Evolutionary conservation across 140 eudicot species (phyloP).

Genomic region (Bidens hawaiensis): DNA sequence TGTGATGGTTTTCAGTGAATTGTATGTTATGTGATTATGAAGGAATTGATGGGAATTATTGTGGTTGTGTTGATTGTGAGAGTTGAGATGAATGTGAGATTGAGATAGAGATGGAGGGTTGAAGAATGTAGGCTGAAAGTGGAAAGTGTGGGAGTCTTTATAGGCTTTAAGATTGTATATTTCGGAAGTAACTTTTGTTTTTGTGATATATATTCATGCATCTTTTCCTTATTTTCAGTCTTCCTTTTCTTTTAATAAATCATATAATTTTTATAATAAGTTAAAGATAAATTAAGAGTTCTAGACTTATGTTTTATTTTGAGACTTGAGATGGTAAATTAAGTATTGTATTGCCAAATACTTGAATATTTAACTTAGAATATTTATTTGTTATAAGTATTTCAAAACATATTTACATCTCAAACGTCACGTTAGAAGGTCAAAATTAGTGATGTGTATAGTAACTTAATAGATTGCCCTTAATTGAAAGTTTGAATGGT

Average conservation of each 20-base stretch:
- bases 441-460: no score
- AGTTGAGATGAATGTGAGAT: neutral
- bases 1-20: neutral
- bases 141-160: conserved; percentile 24
- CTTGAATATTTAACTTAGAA: no score
- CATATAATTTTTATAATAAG: neutral
- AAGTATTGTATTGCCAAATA: no score
- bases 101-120: neutral
- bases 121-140: conserved; percentile 31
- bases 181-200: conserved; percentile 23
- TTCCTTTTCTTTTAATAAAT: neutral
- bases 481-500: no score
- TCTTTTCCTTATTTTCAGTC: conserved; percentile 20
- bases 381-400: no score
- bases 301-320: no score
- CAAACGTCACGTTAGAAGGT: no score
- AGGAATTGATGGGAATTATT: neutral
- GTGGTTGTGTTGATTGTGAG: neutral
- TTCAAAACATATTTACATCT: no score
- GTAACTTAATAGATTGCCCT: no score
- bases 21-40: neutral
- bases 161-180: conserved; percentile 32
- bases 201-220: conserved; percentile 20
- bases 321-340: no score
- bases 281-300: no score